Percentiles rank a stretch among this genome's conserved stretches.
phyloP scores from a whole-genome alignment of 2,329 filamentous ascomycete genomes.

The Phyllosticta citriasiana region DNA sequence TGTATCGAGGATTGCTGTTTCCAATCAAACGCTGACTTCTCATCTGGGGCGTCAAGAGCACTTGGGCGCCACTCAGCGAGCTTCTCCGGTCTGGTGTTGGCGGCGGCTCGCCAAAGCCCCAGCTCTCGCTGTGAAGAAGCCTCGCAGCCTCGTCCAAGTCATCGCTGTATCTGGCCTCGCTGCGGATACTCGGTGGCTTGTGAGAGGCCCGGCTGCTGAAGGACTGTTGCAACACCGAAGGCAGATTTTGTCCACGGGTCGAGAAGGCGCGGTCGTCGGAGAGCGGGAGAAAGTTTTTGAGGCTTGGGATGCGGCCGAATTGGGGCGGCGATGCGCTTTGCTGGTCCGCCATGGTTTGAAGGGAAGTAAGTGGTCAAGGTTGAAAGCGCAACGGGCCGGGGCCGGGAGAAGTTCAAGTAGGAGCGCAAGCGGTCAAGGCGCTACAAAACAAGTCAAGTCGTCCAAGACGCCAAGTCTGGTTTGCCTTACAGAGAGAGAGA shows the following conservation, averaged over 20 bases:
- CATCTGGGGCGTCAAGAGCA: slow-evolving; percentile 53
- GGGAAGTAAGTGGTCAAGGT: neutral
- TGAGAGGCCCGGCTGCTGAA: neutral
- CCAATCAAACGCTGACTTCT: slow-evolving; percentile 81
- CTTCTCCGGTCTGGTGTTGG: slow-evolving; percentile 23
- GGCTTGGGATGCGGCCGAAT: slow-evolving; percentile 23
- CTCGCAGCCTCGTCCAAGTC: slow-evolving; percentile 12
- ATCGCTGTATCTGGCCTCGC: slow-evolving; percentile 19
- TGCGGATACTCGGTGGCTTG: slow-evolving; percentile 16
- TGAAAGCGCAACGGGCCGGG: neutral
- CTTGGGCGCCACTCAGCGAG: slow-evolving; percentile 30
- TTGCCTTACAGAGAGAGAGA: neutral
- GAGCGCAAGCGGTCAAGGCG: neutral
- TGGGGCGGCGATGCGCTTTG: slow-evolving; percentile 12
- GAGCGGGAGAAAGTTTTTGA: slow-evolving; percentile 33
- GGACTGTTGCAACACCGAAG: slow-evolving; percentile 18
- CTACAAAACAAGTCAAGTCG: neutral
- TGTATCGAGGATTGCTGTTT: slow-evolving; percentile 74
- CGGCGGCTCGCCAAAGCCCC: slow-evolving; percentile 20
- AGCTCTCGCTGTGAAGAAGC: slow-evolving; percentile 20
- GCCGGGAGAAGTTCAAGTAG: neutral
- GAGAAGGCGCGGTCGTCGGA: slow-evolving; percentile 30
- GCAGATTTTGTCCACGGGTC: slow-evolving; percentile 35
- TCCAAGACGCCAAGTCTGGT: neutral
- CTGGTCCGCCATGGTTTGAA: neutral